Conservation (phyloP, 2,329 filamentous ascomycete genomes). For the Xylariaceae sp. region DNA sequence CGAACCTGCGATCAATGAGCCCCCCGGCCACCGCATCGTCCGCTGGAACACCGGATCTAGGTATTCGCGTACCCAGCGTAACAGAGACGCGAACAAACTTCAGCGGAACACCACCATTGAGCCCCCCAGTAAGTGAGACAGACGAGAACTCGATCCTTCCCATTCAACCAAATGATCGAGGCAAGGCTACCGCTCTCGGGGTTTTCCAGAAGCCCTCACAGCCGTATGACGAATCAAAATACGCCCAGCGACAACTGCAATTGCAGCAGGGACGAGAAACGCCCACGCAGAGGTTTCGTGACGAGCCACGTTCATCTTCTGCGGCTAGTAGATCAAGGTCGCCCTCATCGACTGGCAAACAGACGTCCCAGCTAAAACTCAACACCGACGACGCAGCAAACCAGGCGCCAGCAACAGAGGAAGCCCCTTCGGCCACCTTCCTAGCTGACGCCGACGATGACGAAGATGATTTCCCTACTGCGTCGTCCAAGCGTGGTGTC, state of each 20-base stretch:
- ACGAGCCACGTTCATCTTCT: constrained; percentile 49
- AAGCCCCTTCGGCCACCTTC: constrained; percentile 43
- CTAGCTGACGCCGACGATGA: constrained; percentile 50
- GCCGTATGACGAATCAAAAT: constrained; percentile 83
- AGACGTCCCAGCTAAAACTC: constrained; percentile 37
- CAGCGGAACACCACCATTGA: constrained; percentile 56
- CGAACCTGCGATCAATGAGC: constrained; percentile 65
- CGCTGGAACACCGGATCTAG: constrained; percentile 39
- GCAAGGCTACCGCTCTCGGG: constrained; percentile 39
- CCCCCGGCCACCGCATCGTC: constrained; percentile 47
- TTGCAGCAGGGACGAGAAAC: constrained; percentile 76
- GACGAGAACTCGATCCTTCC: constrained; percentile 68
- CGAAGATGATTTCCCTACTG: constrained; percentile 36
- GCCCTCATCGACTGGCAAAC: constrained; percentile 47
- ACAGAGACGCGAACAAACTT: constrained; percentile 44
- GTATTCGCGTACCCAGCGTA: constrained; percentile 37
- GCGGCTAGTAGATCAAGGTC: constrained; percentile 49
- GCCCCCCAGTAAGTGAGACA: constrained; percentile 71
- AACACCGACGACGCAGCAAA: constrained; percentile 29
- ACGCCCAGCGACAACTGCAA: constrained; percentile 78
- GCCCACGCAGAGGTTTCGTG: constrained; percentile 50
- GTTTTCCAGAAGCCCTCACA: constrained; percentile 67
- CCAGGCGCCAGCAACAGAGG: constrained; percentile 39
- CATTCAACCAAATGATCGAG: constrained; percentile 73
- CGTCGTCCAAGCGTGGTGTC: constrained; percentile 24